These are phyloP conservation scores for Solanum aculeatissimum DNA, from an alignment of 305 asterid species.

Conservation along the genomic window DNA sequence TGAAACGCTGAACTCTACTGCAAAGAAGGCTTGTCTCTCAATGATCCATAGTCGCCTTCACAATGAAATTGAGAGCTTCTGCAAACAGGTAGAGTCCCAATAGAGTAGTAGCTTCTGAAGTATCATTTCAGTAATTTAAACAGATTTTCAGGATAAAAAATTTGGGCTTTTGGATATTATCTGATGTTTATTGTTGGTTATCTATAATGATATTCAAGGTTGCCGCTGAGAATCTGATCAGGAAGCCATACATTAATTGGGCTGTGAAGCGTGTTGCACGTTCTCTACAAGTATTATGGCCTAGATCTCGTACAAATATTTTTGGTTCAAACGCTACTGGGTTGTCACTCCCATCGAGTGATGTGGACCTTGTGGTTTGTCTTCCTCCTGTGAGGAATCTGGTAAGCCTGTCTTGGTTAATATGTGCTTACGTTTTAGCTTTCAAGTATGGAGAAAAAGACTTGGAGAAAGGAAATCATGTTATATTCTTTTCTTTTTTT, in stretches of 20 bases:
- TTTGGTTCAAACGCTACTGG: slow-evolving; percentile 98
- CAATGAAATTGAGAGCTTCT: slow-evolving; percentile 77
- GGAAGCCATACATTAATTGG: slow-evolving; percentile 95
- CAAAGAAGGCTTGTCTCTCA: slow-evolving; percentile 49
- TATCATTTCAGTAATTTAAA: slow-evolving; percentile 1
- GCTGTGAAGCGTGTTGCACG: slow-evolving; percentile 99
- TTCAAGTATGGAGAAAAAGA: background rate
- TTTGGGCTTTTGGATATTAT: slow-evolving; percentile 1
- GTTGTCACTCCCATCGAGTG: slow-evolving; percentile 93
- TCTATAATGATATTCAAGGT: slow-evolving; percentile 40
- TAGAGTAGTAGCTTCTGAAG: slow-evolving; percentile 6
- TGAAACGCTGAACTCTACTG: slow-evolving; percentile 41
- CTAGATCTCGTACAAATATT: slow-evolving; percentile 90
- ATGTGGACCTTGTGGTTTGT: slow-evolving; percentile 95
- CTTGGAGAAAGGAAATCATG: slow-evolving; percentile 5
- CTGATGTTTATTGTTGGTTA: slow-evolving; percentile 7
- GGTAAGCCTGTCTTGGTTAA: slow-evolving; percentile 43
- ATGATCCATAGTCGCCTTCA: slow-evolving; percentile 66
- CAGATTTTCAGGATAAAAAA: slow-evolving; percentile 1
- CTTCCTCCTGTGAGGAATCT: slow-evolving; percentile 99
- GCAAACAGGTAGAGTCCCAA: slow-evolving; percentile 67
- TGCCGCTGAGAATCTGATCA: slow-evolving; percentile 72
- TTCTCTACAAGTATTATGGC: slow-evolving; percentile 98
- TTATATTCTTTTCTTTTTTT: slow-evolving; percentile 2
- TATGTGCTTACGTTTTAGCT: background rate